A percentile compares a stretch with the other conserved stretches of the same genome.
phyloP scores from a whole-genome alignment of 768 basidiomycete genomes.

The Trametes cubensis region DNA sequence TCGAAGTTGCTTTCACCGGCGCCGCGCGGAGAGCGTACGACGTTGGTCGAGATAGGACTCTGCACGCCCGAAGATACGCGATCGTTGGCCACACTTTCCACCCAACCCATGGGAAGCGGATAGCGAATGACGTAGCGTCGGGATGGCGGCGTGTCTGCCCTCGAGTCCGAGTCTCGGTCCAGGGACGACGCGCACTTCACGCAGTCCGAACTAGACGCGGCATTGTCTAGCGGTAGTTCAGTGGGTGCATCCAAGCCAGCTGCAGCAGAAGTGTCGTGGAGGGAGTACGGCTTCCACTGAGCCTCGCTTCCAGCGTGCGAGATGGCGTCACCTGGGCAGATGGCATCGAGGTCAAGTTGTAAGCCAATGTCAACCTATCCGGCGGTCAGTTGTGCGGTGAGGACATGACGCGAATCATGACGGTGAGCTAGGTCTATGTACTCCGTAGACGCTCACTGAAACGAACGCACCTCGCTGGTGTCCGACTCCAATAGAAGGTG shows the following conservation, averaged over 20 bases:
- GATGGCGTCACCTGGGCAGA: background rate
- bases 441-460: background rate
- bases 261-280: too few species aligned
- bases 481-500: background rate
- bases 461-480: background rate
- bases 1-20: background rate
- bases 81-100: background rate
- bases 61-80: background rate
- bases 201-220: too few species aligned
- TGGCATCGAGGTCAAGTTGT: conserved; percentile 1
- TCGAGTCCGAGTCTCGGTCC: background rate
- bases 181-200: too few species aligned
- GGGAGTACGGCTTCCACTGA: background rate
- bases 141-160: background rate
- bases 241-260: too few species aligned
- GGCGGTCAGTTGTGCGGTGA: background rate
- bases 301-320: background rate
- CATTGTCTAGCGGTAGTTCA: background rate
- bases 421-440: background rate
- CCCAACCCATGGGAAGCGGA: background rate
- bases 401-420: background rate
- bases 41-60: conserved; percentile 7
- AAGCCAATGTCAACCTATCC: conserved; percentile 7
- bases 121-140: conserved; percentile 1
- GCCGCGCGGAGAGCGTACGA: conserved; percentile 9